Evolutionary conservation across 768 basidiomycete species (phyloP).

Genomic region (Rhizopogon roseolus): DNA sequence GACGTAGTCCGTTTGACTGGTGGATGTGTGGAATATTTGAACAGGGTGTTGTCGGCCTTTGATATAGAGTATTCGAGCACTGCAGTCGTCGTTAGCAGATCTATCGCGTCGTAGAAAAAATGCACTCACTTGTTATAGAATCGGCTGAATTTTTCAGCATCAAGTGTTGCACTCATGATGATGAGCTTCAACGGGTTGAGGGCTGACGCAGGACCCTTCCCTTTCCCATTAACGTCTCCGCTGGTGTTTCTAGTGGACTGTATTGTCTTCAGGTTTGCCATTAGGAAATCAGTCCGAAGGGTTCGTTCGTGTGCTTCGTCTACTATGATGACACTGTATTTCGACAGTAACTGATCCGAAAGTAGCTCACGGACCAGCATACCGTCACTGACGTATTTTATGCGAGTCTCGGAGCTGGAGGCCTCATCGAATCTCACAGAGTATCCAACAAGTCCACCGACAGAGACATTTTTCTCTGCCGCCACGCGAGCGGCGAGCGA

Average conservation of each 20-base stretch:
- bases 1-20: constrained; percentile 76
- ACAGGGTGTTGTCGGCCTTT: constrained; percentile 94
- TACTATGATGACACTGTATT: constrained; percentile 85
- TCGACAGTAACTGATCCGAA: constrained; percentile 67
- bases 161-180: constrained; percentile 96
- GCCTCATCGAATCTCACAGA: constrained; percentile 94
- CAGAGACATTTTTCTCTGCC: constrained; percentile 63
- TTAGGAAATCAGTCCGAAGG: constrained; percentile 88
- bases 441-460: constrained; percentile 87
- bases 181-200: constrained; percentile 81
- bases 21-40: constrained; percentile 70
- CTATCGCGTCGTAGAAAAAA: background rate
- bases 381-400: constrained; percentile 97
- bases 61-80: constrained; percentile 85
- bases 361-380: constrained; percentile 95
- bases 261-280: constrained; percentile 85
- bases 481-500: constrained; percentile 92
- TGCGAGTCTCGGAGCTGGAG: constrained; percentile 63
- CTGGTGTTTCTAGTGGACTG: constrained; percentile 55
- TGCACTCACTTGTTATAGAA: constrained; percentile 77
- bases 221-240: constrained; percentile 41
- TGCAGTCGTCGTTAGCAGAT: constrained; percentile 24
- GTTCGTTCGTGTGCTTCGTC: constrained; percentile 99
- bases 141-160: constrained; percentile 88
- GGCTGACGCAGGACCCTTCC: constrained; percentile 28